Base-by-base conservation (phyloP, 345 rosid genomes). In the Iberis pinnata region DNA sequence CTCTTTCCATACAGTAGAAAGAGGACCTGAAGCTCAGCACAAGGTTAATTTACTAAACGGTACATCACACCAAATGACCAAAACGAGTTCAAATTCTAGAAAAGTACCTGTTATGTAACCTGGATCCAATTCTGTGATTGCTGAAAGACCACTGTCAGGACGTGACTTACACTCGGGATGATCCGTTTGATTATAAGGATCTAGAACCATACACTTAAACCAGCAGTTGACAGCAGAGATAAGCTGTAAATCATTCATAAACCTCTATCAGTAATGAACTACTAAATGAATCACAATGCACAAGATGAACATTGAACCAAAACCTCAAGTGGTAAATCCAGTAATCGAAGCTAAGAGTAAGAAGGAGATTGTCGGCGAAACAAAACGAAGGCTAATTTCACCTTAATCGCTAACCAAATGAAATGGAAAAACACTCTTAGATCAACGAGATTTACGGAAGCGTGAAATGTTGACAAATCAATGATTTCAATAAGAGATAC, bases 221-320 rank as follows among this genome's bases (percentile, higher is more conserved):
- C 98, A 92, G 70, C 98, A 92, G 69, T 92, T 88, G 11, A 92
- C 98, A 36, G 98, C 88, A 61, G 98, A 92, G 35, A 92, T 88
- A 52, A 88, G 83, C 98, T 92, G 88, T 61, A 70, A 40, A 22
- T 29, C 55, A 56, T 47, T 26, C 46, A 52, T 9, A 15, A 29
- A 57, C 13, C 12, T 56, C 19, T 5, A 49, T 61, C 40, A 36
- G 54, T 62, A 29, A 63, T 17, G 4, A 57, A 27, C 26, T 18
- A 56, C 12, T 9, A 2, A 16, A 29, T n/a, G n/a, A 60, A 38
- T 60, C 20, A 15, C 33, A 53, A 24, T 38, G 33, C 47, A 58
- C 6, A 36, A 4, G 35, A 25, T 49, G 4, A 56, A 41, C 12
- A 15, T 39, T 29, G 14, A 4, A 39, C 57, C 19, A 38, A n/a